Percentiles rank a stretch among this genome's conserved stretches.
Conservation (phyloP, 2,329 filamentous ascomycete species). For the Pseudogymnoascus sp. region DNA sequence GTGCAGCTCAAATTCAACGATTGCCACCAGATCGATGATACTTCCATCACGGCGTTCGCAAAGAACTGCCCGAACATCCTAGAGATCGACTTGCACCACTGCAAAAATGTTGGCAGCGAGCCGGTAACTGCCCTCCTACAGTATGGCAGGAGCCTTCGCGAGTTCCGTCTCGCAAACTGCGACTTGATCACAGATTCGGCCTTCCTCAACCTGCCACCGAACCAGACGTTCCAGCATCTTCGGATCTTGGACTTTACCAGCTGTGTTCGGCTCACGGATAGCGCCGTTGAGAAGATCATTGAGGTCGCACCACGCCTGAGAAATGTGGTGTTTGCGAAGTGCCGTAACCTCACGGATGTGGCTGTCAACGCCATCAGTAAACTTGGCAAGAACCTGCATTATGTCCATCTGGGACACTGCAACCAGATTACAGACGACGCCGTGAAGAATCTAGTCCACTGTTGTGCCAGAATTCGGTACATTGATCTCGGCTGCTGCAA, state of each 20-base stretch:
- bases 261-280: slow-evolving; percentile 75
- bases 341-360: slow-evolving; percentile 81
- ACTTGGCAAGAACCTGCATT: slow-evolving; percentile 92
- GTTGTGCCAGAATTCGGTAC: slow-evolving; percentile 90
- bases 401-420: slow-evolving; percentile 92
- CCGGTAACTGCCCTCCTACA: slow-evolving; percentile 75
- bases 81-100: slow-evolving; percentile 90
- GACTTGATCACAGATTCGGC: slow-evolving; percentile 78
- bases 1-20: slow-evolving; percentile 84
- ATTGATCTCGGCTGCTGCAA: slow-evolving; percentile 96
- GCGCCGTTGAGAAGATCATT: slow-evolving; percentile 82
- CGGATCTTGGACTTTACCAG: slow-evolving; percentile 91
- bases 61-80: slow-evolving; percentile 84
- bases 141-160: slow-evolving; percentile 74
- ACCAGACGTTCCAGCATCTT: slow-evolving; percentile 71
- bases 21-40: slow-evolving; percentile 75
- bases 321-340: slow-evolving; percentile 92
- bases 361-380: slow-evolving; percentile 81
- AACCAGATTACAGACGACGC: slow-evolving; percentile 82
- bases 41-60: slow-evolving; percentile 77
- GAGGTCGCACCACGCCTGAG: slow-evolving; percentile 76
- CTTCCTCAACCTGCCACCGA: slow-evolving; percentile 67
- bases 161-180: slow-evolving; percentile 81
- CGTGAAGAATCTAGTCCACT: slow-evolving; percentile 73
- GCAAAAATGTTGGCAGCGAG: slow-evolving; percentile 69